Percentiles rank a stretch among this genome's conserved stretches.
phyloP scores from a whole-genome alignment of 345 rosid species.

The Psidium guajava region DNA sequence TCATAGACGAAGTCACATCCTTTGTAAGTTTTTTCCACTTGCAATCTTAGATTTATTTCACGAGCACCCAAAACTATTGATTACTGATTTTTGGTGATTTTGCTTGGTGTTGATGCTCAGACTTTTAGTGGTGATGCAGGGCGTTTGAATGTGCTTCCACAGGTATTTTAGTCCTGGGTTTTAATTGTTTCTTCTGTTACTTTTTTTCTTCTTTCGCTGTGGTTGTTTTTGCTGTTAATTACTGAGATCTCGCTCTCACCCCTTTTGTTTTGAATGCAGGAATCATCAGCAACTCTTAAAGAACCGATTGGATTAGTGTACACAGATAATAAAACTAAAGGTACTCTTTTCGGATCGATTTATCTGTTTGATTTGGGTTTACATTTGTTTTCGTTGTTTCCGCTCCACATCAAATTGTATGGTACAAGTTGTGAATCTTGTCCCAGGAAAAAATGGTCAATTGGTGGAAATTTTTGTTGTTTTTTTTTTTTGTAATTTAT shows the following conservation, averaged over 20 bases:
- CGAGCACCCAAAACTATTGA: neutral
- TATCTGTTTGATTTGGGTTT: neutral
- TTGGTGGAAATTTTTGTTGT: neutral
- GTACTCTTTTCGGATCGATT: conserved; percentile 2
- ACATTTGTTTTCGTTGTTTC: neutral
- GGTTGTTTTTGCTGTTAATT: neutral
- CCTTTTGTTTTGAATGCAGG: conserved; percentile 22
- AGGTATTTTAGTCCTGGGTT: conserved; percentile 22
- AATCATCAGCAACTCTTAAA: conserved; percentile 33
- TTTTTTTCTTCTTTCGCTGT: neutral
- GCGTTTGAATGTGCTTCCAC: conserved; percentile 63
- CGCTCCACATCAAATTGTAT: neutral
- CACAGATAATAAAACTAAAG: conserved; percentile 25
- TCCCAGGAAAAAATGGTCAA: neutral
- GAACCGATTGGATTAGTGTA: conserved; percentile 51
- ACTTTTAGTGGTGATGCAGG: conserved; percentile 35
- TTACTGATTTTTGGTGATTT: neutral
- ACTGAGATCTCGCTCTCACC: conserved; percentile 19
- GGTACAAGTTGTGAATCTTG: neutral
- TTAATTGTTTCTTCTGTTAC: neutral
- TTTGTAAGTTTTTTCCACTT: conserved; percentile 26
- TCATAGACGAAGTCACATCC: conserved; percentile 58
- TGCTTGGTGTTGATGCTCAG: conserved; percentile 17
- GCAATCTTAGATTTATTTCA: neutral
- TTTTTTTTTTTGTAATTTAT: neutral